phyloP scores from a whole-genome alignment of 305 asterid species.

The Fraxinus xanthoxyloides region DNA sequence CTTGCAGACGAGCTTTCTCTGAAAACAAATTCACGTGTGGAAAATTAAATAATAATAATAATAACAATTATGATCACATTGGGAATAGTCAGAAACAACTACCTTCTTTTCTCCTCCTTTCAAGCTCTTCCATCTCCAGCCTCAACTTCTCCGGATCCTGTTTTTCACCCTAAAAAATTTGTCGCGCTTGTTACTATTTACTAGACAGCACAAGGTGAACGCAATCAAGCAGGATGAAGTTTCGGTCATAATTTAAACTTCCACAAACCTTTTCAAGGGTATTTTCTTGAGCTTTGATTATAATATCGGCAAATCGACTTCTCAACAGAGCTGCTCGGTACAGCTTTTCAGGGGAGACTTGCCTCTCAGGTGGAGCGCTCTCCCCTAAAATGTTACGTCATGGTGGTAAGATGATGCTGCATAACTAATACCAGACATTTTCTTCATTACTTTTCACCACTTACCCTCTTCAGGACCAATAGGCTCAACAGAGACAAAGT shows the following conservation, averaged over 20 bases:
- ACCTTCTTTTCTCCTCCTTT: slow-evolving; percentile 77
- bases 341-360: slow-evolving; percentile 78
- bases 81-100: background rate
- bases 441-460: slow-evolving; percentile 58
- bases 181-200: slow-evolving; percentile 16
- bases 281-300: slow-evolving; percentile 74
- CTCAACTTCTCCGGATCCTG: slow-evolving; percentile 60
- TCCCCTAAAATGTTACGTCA: slow-evolving; percentile 68
- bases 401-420: slow-evolving; percentile 58
- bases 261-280: slow-evolving; percentile 48
- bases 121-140: slow-evolving; percentile 69
- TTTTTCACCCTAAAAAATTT: slow-evolving; percentile 52
- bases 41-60: background rate
- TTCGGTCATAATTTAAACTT: slow-evolving; percentile 1
- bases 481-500: slow-evolving; percentile 38
- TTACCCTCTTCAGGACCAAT: slow-evolving; percentile 60
- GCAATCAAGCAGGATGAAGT: slow-evolving; percentile 14
- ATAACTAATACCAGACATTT: slow-evolving; percentile 48
- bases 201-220: background rate
- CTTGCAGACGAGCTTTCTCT: slow-evolving; percentile 80
- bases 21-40: slow-evolving; percentile 10
- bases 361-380: slow-evolving; percentile 67
- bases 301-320: slow-evolving; percentile 73
- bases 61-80: background rate
- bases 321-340: slow-evolving; percentile 92